Evolutionary conservation across 2,329 filamentous ascomycete genomes (phyloP), one percentile per base, ranked within the genome.

Genomic region (Alternaria burnsii): DNA sequence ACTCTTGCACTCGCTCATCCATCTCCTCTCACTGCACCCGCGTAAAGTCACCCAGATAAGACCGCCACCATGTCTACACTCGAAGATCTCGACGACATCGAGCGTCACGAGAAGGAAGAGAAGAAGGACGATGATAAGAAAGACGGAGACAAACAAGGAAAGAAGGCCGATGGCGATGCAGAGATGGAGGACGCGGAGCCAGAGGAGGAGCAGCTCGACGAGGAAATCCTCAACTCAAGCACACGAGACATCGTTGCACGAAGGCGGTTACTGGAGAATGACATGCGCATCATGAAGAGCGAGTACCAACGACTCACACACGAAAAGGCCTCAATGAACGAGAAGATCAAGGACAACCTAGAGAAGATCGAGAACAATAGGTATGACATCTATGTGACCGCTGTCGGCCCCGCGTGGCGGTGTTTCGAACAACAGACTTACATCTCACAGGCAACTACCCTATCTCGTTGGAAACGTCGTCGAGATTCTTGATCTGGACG

Each of bases 341-440:
- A 98, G 81, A 98, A 97, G 85, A 98, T 99, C 81, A 98, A 97
- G 86, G 95, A 99, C 79, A 99, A 99, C 76, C 83, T 92, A 75
- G 96, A 99, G 71, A 99, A 99, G 88, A 99, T 99, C 75, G 94
- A 96, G 70, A 98, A 99, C 82, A 99, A 99, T 85, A 88, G 93
- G 94, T 97, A 84, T 69, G 85, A 18, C 36, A 41, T 40, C 24
- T 44, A 34, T 12, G n/a, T 51, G 9, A 18, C 51, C 43, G 42
- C 38, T 16, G 22, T 44, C 47, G 26, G 38, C 53, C 51, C 52
- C 59, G 50, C 46, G 41, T 16, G 28, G 34, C 51, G 14, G 24
- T n/a, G 12, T 44, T n/a, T 20, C 16, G 36, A 28, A 40, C 28
- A 52, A 30, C 24, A 56, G 44, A 41, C 59, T 65, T 24, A 65